Conservation (phyloP, 2,329 filamentous ascomycete species). For the Nemania bipapillata region DNA sequence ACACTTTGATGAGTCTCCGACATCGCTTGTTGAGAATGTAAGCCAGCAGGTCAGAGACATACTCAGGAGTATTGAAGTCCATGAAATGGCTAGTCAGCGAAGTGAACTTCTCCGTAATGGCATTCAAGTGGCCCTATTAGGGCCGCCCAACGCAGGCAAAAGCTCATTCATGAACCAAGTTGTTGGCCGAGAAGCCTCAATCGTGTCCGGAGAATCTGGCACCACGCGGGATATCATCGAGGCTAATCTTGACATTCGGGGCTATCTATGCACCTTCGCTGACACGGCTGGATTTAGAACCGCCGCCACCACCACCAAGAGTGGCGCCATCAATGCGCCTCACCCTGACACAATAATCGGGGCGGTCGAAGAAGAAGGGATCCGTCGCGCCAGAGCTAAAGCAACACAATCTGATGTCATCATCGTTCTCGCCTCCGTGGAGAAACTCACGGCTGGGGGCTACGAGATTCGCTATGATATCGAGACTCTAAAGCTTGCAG, state of each 20-base stretch:
- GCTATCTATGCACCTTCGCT: slow-evolving; percentile 91
- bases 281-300: slow-evolving; percentile 90
- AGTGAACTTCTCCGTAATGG: slow-evolving; percentile 86
- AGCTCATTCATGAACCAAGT: slow-evolving; percentile 91
- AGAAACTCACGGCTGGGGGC: slow-evolving; percentile 56
- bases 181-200: slow-evolving; percentile 91
- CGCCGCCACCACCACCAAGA: slow-evolving; percentile 52
- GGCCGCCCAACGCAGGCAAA: slow-evolving; percentile 93
- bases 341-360: slow-evolving; percentile 64
- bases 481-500: slow-evolving; percentile 66
- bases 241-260: slow-evolving; percentile 85
- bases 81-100: slow-evolving; percentile 80
- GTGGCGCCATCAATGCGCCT: slow-evolving; percentile 30
- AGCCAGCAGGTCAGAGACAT: slow-evolving; percentile 71
- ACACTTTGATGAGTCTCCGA: slow-evolving; percentile 89
- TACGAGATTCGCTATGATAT: slow-evolving; percentile 63
- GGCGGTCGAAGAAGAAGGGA: slow-evolving; percentile 86
- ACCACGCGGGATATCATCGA: slow-evolving; percentile 96
- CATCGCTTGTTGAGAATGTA: slow-evolving; percentile 76
- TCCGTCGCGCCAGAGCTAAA: slow-evolving; percentile 82
- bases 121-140: slow-evolving; percentile 85
- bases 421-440: slow-evolving; percentile 81
- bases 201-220: slow-evolving; percentile 90
- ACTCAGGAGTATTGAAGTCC: slow-evolving; percentile 70
- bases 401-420: slow-evolving; percentile 87